These are phyloP conservation scores for Dryas integrifolia DNA, from an alignment of 331 rosid genomes.

Conservation along the genomic window DNA sequence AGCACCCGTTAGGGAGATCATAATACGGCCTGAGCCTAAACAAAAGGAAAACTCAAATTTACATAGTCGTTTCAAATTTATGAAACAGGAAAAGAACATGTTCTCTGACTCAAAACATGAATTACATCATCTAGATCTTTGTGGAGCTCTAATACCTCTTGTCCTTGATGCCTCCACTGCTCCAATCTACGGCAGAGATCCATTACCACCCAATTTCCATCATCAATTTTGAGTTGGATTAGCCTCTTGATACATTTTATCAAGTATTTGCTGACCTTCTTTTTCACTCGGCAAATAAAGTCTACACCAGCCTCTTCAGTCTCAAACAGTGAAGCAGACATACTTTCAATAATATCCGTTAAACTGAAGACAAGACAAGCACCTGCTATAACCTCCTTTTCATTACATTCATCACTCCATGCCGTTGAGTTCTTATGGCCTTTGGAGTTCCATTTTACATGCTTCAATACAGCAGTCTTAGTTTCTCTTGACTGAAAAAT, in stretches of 20 bases:
- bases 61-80: not conserved
- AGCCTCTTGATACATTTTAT: conserved; percentile 32
- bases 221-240: conserved; percentile 28
- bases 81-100: not conserved
- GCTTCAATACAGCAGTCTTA: conserved; percentile 1
- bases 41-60: not conserved
- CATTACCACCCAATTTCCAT: conserved; percentile 13
- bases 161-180: conserved; percentile 42
- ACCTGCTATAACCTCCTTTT: conserved; percentile 31
- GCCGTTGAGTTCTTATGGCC: not conserved
- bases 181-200: conserved; percentile 38
- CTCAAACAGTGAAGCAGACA: conserved; percentile 30
- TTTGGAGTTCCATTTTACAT: conserved; percentile 12
- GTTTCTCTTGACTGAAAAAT: conserved; percentile 21
- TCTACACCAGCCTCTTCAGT: conserved; percentile 25
- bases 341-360: conserved; percentile 29
- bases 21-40: too few relatives aligned
- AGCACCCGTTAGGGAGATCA: too few relatives aligned
- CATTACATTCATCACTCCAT: conserved; percentile 26
- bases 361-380: conserved; percentile 32
- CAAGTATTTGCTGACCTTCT: conserved; percentile 27
- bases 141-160: conserved; percentile 17
- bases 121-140: conserved; percentile 30
- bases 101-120: conserved; percentile 20
- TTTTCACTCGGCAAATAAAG: conserved; percentile 26